Evolutionary conservation across 176 grass and related monocot genomes (phyloP).

Genomic region (Hordeum marinum): DNA sequence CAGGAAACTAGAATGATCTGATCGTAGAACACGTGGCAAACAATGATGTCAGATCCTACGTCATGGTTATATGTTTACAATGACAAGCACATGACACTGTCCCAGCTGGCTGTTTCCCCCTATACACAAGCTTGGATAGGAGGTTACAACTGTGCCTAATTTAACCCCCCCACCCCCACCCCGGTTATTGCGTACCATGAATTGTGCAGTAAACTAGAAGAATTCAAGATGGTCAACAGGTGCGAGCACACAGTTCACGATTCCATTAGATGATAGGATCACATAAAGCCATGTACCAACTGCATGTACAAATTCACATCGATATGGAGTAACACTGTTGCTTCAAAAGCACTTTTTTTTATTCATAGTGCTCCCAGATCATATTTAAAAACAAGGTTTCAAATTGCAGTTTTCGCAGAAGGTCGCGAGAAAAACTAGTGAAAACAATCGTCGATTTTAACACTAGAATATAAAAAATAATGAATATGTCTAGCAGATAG

Average conservation of each 20-base stretch:
- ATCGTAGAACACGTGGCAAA: not conserved
- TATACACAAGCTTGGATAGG: not conserved
- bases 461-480: not conserved
- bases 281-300: slow-evolving; percentile 2
- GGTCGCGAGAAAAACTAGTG: not conserved
- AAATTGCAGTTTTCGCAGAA: not conserved
- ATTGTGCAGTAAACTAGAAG: too few species aligned
- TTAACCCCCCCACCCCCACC: not conserved
- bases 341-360: not conserved
- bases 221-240: not conserved
- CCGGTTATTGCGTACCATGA: too few species aligned
- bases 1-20: not conserved
- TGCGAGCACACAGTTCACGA: not conserved
- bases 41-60: not conserved
- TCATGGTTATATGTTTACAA: not conserved
- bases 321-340: not conserved
- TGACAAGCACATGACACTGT: not conserved
- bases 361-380: not conserved
- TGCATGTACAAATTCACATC: slow-evolving; percentile 7
- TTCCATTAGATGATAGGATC: not conserved
- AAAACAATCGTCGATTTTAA: not conserved
- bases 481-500: not conserved
- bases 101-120: not conserved
- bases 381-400: not conserved
- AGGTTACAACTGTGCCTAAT: not conserved